These are phyloP conservation scores for Byssoonygena ceratinophila DNA, from an alignment of 2,329 filamentous ascomycete genomes.

Conservation along the genomic window DNA sequence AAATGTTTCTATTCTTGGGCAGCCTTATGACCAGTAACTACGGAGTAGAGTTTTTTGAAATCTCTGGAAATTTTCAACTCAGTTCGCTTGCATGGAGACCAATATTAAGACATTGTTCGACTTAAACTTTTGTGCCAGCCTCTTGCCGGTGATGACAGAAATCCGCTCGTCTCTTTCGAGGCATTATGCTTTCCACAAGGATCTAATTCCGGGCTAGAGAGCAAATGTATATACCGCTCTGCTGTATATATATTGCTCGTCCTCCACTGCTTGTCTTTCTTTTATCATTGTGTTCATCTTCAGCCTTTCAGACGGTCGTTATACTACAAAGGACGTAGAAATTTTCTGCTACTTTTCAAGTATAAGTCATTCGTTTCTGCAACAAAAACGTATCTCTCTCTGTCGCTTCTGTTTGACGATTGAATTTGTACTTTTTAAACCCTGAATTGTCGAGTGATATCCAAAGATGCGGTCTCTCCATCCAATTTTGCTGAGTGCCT, in stretches of 20 bases:
- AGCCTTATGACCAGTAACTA: conserved; percentile 1
- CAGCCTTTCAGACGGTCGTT: conserved; percentile 1
- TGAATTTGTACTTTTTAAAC: not conserved
- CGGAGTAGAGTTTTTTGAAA: too few species aligned
- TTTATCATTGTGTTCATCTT: not conserved
- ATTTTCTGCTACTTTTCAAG: not conserved
- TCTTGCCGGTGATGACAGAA: conserved; percentile 5
- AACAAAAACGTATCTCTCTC: not conserved
- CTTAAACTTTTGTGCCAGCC: not conserved
- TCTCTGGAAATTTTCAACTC: not conserved
- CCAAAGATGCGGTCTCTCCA: conserved; percentile 6
- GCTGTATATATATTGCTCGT: conserved; percentile 8
- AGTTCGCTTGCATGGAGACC: not conserved
- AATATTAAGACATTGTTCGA: conserved; percentile 12
- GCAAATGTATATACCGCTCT: not conserved
- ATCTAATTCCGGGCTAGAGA: not conserved
- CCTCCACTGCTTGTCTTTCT: not conserved
- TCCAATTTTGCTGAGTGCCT: conserved; percentile 1
- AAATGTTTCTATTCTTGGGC: conserved; percentile 6
- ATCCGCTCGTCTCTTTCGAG: not conserved
- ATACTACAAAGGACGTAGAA: not conserved
- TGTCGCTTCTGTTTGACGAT: not conserved
- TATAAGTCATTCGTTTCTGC: conserved; percentile 4
- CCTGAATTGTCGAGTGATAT: not conserved
- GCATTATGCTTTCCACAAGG: not conserved